A percentile compares a stretch with the other conserved stretches of the same genome.
phyloP scores from a whole-genome alignment of 2,329 filamentous ascomycete genomes.

The Dactylellina haptotyla region DNA sequence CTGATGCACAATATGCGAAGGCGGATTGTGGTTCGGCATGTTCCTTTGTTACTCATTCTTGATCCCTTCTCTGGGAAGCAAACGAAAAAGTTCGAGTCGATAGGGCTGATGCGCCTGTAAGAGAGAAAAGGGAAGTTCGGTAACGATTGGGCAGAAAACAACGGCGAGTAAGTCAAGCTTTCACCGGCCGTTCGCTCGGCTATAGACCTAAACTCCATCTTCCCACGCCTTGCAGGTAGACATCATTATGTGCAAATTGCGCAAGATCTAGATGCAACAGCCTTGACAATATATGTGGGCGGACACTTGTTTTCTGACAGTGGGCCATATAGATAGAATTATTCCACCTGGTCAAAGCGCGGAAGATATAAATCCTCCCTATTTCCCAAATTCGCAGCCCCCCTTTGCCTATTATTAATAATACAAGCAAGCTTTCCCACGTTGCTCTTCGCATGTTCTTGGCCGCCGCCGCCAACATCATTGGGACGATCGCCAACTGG shows the following conservation, averaged over 20 bases:
- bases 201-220: constrained; percentile 12
- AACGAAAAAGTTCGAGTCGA: background rate
- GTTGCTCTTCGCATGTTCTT: too few relatives aligned
- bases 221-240: background rate
- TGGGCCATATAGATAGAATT: too few relatives aligned
- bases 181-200: background rate
- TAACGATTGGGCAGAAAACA: constrained; percentile 3
- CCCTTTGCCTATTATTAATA: too few relatives aligned
- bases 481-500: too few relatives aligned
- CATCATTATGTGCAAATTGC: background rate
- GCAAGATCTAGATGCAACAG: background rate
- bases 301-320: too few relatives aligned
- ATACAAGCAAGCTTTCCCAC: too few relatives aligned
- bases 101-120: background rate
- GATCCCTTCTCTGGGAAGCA: background rate
- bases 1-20: too few relatives aligned
- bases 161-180: background rate
- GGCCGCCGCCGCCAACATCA: too few relatives aligned
- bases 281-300: too few relatives aligned
- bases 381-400: too few relatives aligned
- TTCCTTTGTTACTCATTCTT: constrained; percentile 16
- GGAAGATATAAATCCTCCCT: too few relatives aligned
- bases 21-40: background rate
- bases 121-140: background rate
- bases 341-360: too few relatives aligned